phyloP scores from a whole-genome alignment of 306 rosid species.

The Betula pendula region DNA sequence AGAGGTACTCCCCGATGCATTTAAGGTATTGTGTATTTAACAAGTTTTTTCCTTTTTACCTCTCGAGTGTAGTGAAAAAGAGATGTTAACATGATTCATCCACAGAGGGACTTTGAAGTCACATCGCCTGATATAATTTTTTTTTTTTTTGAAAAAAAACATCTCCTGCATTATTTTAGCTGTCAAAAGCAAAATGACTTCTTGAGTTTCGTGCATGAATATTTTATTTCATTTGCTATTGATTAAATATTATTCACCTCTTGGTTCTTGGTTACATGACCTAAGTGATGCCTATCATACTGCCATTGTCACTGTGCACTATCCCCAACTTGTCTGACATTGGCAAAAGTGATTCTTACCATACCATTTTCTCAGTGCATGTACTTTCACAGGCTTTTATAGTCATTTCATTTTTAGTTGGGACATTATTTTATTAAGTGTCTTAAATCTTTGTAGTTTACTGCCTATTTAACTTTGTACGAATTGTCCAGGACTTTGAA shows the following conservation, averaged over 20 bases:
- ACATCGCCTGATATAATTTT: background rate
- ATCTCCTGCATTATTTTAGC: background rate
- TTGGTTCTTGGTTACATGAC: background rate
- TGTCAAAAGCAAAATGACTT: background rate
- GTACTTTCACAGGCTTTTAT: background rate
- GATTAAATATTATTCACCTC: background rate
- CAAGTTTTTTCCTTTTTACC: background rate
- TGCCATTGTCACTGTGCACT: background rate
- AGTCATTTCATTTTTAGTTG: background rate
- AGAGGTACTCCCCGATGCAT: conserved; percentile 99
- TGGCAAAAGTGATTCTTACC: background rate
- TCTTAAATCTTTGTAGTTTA: background rate
- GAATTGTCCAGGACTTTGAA: background rate
- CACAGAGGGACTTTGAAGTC: background rate
- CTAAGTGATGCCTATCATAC: background rate
- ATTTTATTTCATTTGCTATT: background rate
- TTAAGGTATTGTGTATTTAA: conserved; percentile 59
- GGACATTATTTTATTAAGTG: background rate
- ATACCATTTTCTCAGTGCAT: background rate
- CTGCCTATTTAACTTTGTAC: background rate
- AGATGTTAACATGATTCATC: background rate
- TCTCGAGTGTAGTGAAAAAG: background rate
- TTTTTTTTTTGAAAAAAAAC: background rate
- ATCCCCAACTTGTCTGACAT: background rate
- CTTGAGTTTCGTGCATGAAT: background rate